These are phyloP conservation scores for Calocera viscosa DNA, from an alignment of 768 basidiomycete species.

Conservation along the genomic window DNA sequence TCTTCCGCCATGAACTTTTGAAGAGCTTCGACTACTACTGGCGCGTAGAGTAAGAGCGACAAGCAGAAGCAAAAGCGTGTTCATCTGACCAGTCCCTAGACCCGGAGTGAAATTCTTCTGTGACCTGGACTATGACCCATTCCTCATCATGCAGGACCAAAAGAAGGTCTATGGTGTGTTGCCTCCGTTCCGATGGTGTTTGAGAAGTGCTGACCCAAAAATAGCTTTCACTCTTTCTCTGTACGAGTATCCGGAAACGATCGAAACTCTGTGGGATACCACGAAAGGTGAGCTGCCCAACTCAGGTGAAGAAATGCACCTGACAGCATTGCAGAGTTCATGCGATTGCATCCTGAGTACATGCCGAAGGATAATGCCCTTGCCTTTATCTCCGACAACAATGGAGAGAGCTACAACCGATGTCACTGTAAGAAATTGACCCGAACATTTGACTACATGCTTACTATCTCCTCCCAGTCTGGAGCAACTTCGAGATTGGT, in stretches of 20 bases:
- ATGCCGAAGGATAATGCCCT: slow-evolving; percentile 55
- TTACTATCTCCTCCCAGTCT: slow-evolving; percentile 39
- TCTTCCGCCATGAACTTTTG: slow-evolving; percentile 68
- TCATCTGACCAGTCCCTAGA: slow-evolving; percentile 28
- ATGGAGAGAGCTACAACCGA: slow-evolving; percentile 57
- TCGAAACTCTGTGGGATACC: slow-evolving; percentile 63
- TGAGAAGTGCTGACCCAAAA: slow-evolving; percentile 13
- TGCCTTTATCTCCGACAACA: slow-evolving; percentile 61
- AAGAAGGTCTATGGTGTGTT: slow-evolving; percentile 67
- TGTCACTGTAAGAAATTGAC: slow-evolving; percentile 48
- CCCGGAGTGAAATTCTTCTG: slow-evolving; percentile 74
- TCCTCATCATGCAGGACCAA: slow-evolving; percentile 64
- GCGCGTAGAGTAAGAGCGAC: slow-evolving; percentile 62
- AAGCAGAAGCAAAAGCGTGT: slow-evolving; percentile 1
- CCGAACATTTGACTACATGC: neutral
- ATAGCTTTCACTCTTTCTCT: slow-evolving; percentile 68
- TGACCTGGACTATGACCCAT: slow-evolving; percentile 66
- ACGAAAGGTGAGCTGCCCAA: slow-evolving; percentile 45
- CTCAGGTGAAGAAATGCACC: neutral
- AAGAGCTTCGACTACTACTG: slow-evolving; percentile 75
- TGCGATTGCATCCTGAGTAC: slow-evolving; percentile 46
- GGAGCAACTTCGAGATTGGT: slow-evolving; percentile 91
- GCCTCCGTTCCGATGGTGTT: neutral
- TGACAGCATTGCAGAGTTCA: slow-evolving; percentile 43
- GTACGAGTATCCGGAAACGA: slow-evolving; percentile 66